Evolutionary conservation across 306 rosid species (phyloP).

Genomic region (Medicago arabica): DNA sequence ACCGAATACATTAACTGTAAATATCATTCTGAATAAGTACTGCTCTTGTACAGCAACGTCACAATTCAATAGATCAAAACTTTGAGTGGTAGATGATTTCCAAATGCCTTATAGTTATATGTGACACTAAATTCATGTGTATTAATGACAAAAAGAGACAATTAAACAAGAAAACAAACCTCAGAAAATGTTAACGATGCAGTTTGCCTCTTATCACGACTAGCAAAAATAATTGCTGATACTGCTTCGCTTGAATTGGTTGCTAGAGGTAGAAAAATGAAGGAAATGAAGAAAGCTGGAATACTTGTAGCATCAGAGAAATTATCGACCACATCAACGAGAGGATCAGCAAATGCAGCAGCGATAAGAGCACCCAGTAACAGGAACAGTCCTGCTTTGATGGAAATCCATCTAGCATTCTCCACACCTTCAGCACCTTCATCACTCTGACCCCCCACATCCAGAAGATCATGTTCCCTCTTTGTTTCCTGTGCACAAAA

Average conservation of each 20-base stretch:
- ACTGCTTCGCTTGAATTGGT: conserved; percentile 96
- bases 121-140: conserved; percentile 1
- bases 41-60: background rate
- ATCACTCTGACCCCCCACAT: conserved; percentile 54
- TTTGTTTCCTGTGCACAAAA: conserved; percentile 66
- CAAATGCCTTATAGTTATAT: conserved; percentile 6
- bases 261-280: conserved; percentile 81
- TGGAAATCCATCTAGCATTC: conserved; percentile 47
- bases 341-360: conserved; percentile 82
- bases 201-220: conserved; percentile 81
- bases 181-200: conserved; percentile 90
- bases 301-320: conserved; percentile 86
- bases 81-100: background rate
- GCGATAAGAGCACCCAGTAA: conserved; percentile 80
- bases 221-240: conserved; percentile 83
- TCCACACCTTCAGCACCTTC: conserved; percentile 54
- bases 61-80: background rate
- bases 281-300: conserved; percentile 96
- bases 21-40: background rate
- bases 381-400: conserved; percentile 69
- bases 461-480: conserved; percentile 73
- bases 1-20: too few species aligned
- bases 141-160: conserved; percentile 13
- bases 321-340: conserved; percentile 87
- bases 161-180: conserved; percentile 60